Percentiles rank a stretch among this genome's conserved stretches.
These are phyloP conservation scores for Fusarium agapanthi DNA, from an alignment of 2,329 filamentous ascomycete genomes.

Conservation along the genomic window DNA sequence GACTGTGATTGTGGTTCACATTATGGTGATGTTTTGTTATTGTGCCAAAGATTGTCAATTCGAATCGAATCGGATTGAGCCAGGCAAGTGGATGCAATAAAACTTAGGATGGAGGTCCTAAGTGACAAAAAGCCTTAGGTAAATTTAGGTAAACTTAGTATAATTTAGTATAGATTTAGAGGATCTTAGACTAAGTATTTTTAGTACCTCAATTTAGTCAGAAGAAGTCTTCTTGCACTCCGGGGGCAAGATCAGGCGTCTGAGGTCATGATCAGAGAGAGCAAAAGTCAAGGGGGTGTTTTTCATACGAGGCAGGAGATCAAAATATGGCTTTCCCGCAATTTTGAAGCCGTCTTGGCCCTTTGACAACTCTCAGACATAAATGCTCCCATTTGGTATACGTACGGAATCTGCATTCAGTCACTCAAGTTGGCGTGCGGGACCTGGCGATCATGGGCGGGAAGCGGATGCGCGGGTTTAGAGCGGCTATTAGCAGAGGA, in stretches of 20 bases:
- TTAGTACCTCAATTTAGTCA: too few relatives aligned
- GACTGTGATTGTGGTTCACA: background rate
- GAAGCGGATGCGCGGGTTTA: constrained; percentile 3
- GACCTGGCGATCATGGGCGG: background rate
- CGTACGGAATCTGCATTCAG: background rate
- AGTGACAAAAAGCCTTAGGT: too few relatives aligned
- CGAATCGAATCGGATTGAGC: background rate
- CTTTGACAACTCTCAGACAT: background rate
- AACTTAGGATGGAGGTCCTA: too few relatives aligned
- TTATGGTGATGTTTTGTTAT: background rate
- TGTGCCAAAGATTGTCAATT: background rate
- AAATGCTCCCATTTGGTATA: too few relatives aligned
- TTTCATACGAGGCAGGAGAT: background rate
- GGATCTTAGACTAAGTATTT: too few relatives aligned
- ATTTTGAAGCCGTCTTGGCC: background rate
- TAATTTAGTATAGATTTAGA: too few relatives aligned
- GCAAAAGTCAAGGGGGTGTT: background rate
- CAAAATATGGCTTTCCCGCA: fast-evolving
- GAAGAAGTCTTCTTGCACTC: too few relatives aligned
- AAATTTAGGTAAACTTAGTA: too few relatives aligned
- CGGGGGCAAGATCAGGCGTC: too few relatives aligned
- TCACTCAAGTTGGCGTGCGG: background rate
- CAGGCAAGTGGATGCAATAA: background rate
- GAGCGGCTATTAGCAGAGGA: constrained; percentile 8
- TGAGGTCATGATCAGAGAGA: background rate